A percentile compares a stretch with the other conserved stretches of the same genome.
phyloP scores from a whole-genome alignment of 1,139 yeast genomes.

The Blastobotrys elegans region DNA sequence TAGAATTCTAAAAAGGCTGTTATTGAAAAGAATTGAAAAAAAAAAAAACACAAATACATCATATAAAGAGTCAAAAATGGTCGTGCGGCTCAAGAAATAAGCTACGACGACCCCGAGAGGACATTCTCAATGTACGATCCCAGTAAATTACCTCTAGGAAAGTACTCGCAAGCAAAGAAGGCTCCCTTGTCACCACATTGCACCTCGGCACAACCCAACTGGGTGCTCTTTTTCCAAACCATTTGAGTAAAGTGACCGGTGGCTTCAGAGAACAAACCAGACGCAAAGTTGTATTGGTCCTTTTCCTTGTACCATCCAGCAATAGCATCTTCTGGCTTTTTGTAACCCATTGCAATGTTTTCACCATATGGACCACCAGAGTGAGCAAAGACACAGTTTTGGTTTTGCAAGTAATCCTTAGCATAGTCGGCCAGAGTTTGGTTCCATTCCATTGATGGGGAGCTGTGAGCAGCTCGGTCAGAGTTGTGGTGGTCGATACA shows the following conservation, averaged over 20 bases:
- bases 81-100: background rate
- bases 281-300: conserved; percentile 47
- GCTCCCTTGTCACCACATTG: conserved; percentile 32
- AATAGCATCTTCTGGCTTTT: conserved; percentile 54
- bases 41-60: too few species aligned
- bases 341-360: conserved; percentile 74
- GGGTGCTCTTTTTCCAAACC: conserved; percentile 67
- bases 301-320: conserved; percentile 79
- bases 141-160: conserved; percentile 37
- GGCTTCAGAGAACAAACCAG: conserved; percentile 38
- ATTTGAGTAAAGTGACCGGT: conserved; percentile 83
- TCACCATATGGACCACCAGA: conserved; percentile 82
- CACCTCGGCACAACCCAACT: conserved; percentile 68
- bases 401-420: conserved; percentile 52
- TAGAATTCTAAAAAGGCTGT: too few species aligned
- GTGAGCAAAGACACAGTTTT: conserved; percentile 70
- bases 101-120: conserved; percentile 44
- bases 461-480: conserved; percentile 65
- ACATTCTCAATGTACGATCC: conserved; percentile 51
- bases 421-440: conserved; percentile 59
- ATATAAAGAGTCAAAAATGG: background rate
- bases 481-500: conserved; percentile 46
- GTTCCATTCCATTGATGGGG: conserved; percentile 60
- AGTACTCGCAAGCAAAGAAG: conserved; percentile 39
- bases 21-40: too few species aligned